Conservation (phyloP, 2,329 filamentous ascomycete genomes). For the Fusarium multiceps region DNA sequence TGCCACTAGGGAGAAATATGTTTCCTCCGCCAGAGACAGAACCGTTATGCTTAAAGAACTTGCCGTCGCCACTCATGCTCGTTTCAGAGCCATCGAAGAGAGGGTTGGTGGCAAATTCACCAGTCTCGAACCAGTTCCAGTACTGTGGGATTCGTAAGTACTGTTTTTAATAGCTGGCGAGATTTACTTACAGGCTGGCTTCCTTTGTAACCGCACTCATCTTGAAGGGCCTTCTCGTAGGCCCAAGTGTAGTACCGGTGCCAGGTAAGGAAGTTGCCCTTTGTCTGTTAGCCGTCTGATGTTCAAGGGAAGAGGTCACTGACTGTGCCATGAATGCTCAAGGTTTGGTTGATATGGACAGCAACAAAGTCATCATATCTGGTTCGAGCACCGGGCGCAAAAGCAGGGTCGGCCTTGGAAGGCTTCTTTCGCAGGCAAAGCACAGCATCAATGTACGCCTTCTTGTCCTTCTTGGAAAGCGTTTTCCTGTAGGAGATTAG, state of each 20-base stretch:
- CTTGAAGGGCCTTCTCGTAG: conserved; percentile 1
- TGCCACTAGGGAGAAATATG: neutral
- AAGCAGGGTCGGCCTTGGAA: conserved; percentile 1
- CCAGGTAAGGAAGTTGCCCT: conserved; percentile 23
- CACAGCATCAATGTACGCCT: conserved; percentile 1
- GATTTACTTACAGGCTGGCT: conserved; percentile 14
- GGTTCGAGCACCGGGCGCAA: conserved; percentile 4
- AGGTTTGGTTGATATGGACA: conserved; percentile 17
- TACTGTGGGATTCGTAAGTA: too few species aligned
- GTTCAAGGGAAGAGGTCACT: accelerated
- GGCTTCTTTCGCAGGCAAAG: conserved; percentile 5
- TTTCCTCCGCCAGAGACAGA: neutral
- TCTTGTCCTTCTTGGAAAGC: conserved; percentile 2
- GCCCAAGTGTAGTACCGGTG: conserved; percentile 21
- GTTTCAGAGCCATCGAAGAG: conserved; percentile 11
- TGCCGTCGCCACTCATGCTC: conserved; percentile 17
- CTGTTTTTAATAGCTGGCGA: too few species aligned
- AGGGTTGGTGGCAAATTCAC: neutral
- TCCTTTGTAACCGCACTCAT: conserved; percentile 17
- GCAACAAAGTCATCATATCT: conserved; percentile 25
- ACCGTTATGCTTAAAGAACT: conserved; percentile 4
- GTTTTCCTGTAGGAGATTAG: neutral
- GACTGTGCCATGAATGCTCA: conserved; percentile 5
- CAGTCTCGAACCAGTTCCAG: conserved; percentile 20
- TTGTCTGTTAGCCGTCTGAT: accelerated